A percentile compares a stretch with the other conserved stretches of the same genome.
Evolutionary conservation across 2,329 filamentous ascomycete species (phyloP).

Genomic region (Epichloe baconii): DNA sequence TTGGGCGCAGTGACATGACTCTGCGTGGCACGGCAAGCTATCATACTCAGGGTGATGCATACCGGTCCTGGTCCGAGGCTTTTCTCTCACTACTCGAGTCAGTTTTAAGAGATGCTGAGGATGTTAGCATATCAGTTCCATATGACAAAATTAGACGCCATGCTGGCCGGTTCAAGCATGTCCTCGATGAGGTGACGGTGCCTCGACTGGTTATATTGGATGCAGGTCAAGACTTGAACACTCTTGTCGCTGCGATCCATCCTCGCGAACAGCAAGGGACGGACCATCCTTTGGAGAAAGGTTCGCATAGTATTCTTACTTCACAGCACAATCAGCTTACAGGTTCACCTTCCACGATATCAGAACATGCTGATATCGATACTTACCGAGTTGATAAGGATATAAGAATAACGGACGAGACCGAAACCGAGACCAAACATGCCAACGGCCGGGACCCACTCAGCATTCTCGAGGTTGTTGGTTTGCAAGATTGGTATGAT

Average conservation of each 20-base stretch:
- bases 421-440: not conserved
- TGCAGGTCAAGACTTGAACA: constrained; percentile 34
- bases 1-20: not conserved
- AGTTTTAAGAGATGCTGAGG: constrained; percentile 45
- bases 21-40: not conserved
- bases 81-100: constrained; percentile 45
- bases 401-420: not conserved
- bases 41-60: not conserved
- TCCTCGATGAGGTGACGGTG: constrained; percentile 38
- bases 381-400: not conserved
- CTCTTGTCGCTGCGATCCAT: constrained; percentile 24
- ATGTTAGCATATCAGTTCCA: constrained; percentile 42
- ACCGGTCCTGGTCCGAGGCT: constrained; percentile 38
- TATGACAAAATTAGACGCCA: constrained; percentile 42
- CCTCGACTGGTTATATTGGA: constrained; percentile 43
- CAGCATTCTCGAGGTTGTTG: not conserved
- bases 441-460: not conserved
- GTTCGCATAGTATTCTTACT: not conserved
- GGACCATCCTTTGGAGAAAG: not conserved
- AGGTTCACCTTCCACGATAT: not conserved
- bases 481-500: constrained; percentile 43
- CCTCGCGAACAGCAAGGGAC: not conserved
- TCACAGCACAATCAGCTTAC: not conserved
- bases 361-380: not conserved
- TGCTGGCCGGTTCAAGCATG: constrained; percentile 33